Evolutionary conservation across 345 rosid species (phyloP).

Genomic region (Gossypium anomalum): DNA sequence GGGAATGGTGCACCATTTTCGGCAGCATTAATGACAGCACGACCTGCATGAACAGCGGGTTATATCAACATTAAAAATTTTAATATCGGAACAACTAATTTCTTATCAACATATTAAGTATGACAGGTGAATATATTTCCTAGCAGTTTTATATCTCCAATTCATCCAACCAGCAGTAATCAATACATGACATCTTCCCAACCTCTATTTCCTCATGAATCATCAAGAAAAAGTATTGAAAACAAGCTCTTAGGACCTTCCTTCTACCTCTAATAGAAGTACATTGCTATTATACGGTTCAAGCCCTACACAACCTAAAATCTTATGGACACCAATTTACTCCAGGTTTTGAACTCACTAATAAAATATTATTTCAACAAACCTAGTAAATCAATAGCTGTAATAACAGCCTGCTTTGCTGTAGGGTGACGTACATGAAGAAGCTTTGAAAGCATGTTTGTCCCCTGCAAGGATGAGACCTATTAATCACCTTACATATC

Average conservation of each 20-base stretch:
- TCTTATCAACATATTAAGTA: not conserved
- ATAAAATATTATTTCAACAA: constrained; percentile 16
- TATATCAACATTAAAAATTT: constrained; percentile 11
- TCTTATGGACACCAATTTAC: not conserved
- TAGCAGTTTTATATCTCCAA: constrained; percentile 1
- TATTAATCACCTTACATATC: constrained; percentile 16
- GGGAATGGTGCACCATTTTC: constrained; percentile 88
- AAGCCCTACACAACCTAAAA: not conserved
- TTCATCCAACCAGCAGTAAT: not conserved
- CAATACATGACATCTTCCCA: not conserved
- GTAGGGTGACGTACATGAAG: constrained; percentile 89
- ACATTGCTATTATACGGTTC: not conserved
- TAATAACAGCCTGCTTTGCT: constrained; percentile 96
- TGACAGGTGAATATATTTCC: not conserved
- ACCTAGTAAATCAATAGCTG: constrained; percentile 97
- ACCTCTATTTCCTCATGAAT: constrained; percentile 2
- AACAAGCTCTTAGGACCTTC: constrained; percentile 5
- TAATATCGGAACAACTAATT: constrained; percentile 10
- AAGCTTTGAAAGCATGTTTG: constrained; percentile 96
- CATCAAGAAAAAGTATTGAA: not conserved
- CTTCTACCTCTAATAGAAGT: not conserved
- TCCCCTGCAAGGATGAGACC: constrained; percentile 60
- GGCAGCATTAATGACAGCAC: constrained; percentile 89
- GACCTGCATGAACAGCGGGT: constrained; percentile 47
- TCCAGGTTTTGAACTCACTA: not conserved